Evolutionary conservation across 352 stramenopile genomes (phyloP).

Genomic region (Halophytophthora polymorphica): DNA sequence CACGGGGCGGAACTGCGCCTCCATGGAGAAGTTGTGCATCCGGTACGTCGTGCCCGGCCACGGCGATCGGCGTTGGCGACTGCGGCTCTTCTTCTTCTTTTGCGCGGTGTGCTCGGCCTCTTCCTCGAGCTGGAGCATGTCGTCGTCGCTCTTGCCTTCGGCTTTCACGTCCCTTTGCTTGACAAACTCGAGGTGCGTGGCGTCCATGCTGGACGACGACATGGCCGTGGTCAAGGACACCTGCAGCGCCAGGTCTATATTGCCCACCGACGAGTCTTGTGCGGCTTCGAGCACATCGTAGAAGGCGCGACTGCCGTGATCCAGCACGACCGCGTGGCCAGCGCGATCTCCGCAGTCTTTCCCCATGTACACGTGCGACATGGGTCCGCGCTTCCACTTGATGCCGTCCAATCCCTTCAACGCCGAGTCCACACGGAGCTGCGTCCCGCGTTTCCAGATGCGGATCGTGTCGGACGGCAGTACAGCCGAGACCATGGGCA

Average conservation of each 20-base stretch:
- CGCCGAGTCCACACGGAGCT: slow-evolving; percentile 65
- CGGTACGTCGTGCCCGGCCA: slow-evolving; percentile 73
- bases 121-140: slow-evolving; percentile 21
- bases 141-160: slow-evolving; percentile 24
- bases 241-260: slow-evolving; percentile 71
- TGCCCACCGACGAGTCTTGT: slow-evolving; percentile 49
- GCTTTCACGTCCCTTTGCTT: slow-evolving; percentile 55
- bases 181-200: slow-evolving; percentile 49
- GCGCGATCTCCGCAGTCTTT: slow-evolving; percentile 17
- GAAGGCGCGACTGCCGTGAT: slow-evolving; percentile 53
- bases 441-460: slow-evolving; percentile 66
- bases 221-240: slow-evolving; percentile 71
- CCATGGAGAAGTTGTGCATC: slow-evolving; percentile 66
- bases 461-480: slow-evolving; percentile 72
- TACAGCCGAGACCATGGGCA: slow-evolving; percentile 75
- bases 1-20: slow-evolving; percentile 50
- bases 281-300: slow-evolving; percentile 69
- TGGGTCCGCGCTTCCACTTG: slow-evolving; percentile 68
- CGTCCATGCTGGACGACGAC: slow-evolving; percentile 57
- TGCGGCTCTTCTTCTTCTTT: slow-evolving; percentile 20
- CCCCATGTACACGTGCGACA: slow-evolving; percentile 73
- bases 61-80: slow-evolving; percentile 34
- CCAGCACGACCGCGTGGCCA: slow-evolving; percentile 54
- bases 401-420: slow-evolving; percentile 76
- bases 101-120: slow-evolving; percentile 1